Evolutionary conservation across 768 basidiomycete species (phyloP), one percentile per base, ranked within the genome.

Genomic region (Phaffia australis): DNA sequence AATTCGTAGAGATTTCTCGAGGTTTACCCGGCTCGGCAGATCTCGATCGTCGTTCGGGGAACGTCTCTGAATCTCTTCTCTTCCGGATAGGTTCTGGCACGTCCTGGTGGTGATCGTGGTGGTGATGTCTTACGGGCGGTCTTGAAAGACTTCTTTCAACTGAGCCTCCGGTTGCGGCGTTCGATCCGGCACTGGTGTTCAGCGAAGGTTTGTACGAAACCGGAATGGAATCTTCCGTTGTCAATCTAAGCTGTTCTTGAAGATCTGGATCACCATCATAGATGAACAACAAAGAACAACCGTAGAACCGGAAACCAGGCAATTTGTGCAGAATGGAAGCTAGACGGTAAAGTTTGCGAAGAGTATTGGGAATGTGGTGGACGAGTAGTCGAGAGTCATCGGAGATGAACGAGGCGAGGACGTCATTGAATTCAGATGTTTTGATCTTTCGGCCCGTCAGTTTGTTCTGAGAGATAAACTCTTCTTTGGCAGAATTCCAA

Each of bases 271-370:
- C 93, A 51, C 95, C 95, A 74, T 99, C 95, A 76, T 99, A 99
- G 74, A 98, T 94, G 74, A 98, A 83, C 61, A 99, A 84, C 56
- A 99, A 83, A 70, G 88, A 91, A 78, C 94, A 97, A 18, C 95
- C 95, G 74, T 99, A 99, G 77, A 99, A 98, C 58, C 95, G 85
- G 78, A 89, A 99, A n/a, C 95, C 91, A 72, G 87, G 88, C 68
- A 99, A 79, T 9, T 87, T 83, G 74, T 85, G 81, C 72, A 98
- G 82, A 78, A 98, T 95, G 57, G 85, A 83, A 29, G 94, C 93
- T 57, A 99, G 83, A n/a, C 85, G 85, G 74, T 93, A 93, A 21
- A 99, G 79, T 78, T 97, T 95, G 74, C 87, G 87, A 58, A 98
- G 82, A 59, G 98, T 81, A 68, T 83, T 77, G 1, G 95, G 95